Evolutionary conservation across 352 stramenopile species (phyloP), one percentile per base, ranked within the genome.

Genomic region (Aphanomyces cochlioides): DNA sequence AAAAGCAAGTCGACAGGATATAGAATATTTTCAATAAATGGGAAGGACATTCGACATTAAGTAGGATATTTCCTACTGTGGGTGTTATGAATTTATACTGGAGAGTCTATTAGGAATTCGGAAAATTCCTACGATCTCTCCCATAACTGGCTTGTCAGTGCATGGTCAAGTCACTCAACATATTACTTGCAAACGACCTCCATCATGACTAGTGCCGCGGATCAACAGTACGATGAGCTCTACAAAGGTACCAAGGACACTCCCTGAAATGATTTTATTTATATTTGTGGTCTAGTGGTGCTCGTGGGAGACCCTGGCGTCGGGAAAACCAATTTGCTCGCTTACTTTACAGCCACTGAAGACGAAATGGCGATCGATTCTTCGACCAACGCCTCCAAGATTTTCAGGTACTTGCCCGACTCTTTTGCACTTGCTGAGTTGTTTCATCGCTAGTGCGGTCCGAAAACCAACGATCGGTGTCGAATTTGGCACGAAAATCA

Each of bases 401-500:
- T 66, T 28, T 66, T 66, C 58, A 66, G 59, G 67, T 47, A 71
- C 70, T 37, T 57, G 59, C 2, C 64, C 50, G 43, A 61, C 43
- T n/a, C 77, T 78, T 48, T 75, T 68, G 0, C 43, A 85, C 28
- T 63, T 80, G 4, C 75, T 79, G 7, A 81, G 79, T 39, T 75
- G 73, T 34, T 90, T 87, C 59, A 85, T 78, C 6, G 7, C 36
- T 64, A 66, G 58, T 19, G 74, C 77, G 7, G 75, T 86, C 40
- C 76, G 79, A 12, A 93, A 92, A 60, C 84, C 85, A 34, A 93
- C 85, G 19, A 92, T 93, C 38, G 84, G 85, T 53, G 85, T 93
- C 38, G 85, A 93, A 70, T 93, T 93, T 61, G 85, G 82, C 66
- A 93, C 85, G 41, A 88, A 90, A 63, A 88, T 90, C 65, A 75